Evolutionary conservation across 805 yeast genomes (phyloP).

Genomic region (Saccharomycopsis fermentans): DNA sequence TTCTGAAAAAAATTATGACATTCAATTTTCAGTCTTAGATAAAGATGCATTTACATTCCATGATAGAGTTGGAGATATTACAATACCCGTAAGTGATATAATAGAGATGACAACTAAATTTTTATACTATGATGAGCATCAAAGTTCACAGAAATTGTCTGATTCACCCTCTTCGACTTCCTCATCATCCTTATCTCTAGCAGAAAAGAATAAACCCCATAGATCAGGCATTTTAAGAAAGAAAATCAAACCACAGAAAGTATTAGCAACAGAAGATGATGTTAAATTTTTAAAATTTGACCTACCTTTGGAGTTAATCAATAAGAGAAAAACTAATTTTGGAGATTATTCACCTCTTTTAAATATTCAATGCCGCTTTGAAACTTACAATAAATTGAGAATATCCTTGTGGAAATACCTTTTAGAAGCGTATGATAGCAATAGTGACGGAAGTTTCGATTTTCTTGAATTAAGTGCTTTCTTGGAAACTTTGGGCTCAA

Average conservation of each 20-base stretch:
- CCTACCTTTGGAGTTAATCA: slow-evolving; percentile 27
- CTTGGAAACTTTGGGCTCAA: slow-evolving; percentile 55
- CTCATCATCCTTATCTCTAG: background rate
- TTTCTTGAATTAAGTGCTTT: slow-evolving; percentile 53
- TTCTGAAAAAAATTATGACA: slow-evolving; percentile 53
- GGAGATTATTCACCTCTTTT: slow-evolving; percentile 40
- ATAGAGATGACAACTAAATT: slow-evolving; percentile 20
- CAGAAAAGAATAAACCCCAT: slow-evolving; percentile 1
- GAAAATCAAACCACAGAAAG: slow-evolving; percentile 16
- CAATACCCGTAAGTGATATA: slow-evolving; percentile 45
- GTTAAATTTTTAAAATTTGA: slow-evolving; percentile 23
- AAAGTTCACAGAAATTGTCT: background rate
- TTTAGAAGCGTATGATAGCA: slow-evolving; percentile 42
- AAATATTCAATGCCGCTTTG: slow-evolving; percentile 51
- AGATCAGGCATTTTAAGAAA: slow-evolving; percentile 16
- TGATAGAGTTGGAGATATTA: slow-evolving; percentile 66
- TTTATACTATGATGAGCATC: slow-evolving; percentile 7
- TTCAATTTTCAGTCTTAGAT: slow-evolving; percentile 70
- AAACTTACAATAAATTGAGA: slow-evolving; percentile 54
- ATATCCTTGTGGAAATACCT: slow-evolving; percentile 61
- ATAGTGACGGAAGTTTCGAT: slow-evolving; percentile 36
- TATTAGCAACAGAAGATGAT: slow-evolving; percentile 15
- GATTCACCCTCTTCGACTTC: background rate
- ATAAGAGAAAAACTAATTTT: slow-evolving; percentile 13
- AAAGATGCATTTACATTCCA: slow-evolving; percentile 76